Percentiles rank a stretch among this genome's conserved stretches.
Evolutionary conservation across 305 asterid genomes (phyloP).

Genomic region (Fraxinus paxiana): DNA sequence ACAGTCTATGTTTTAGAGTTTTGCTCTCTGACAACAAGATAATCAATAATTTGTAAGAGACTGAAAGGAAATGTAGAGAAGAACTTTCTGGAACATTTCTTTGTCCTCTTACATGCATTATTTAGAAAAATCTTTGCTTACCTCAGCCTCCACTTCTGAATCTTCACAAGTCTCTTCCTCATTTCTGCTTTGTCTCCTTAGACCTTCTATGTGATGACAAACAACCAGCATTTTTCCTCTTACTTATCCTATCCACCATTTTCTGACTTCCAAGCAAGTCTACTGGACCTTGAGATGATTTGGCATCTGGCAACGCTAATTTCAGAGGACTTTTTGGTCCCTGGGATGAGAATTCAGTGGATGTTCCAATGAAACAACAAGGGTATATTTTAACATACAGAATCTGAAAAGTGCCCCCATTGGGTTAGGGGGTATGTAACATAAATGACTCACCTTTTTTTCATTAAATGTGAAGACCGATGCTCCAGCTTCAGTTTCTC

Average conservation of each 20-base stretch:
- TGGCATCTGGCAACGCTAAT: slow-evolving; percentile 45
- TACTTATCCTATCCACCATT: slow-evolving; percentile 90
- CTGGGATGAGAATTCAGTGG: slow-evolving; percentile 30
- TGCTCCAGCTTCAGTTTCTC: neutral
- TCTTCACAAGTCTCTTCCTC: slow-evolving; percentile 63
- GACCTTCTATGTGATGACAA: slow-evolving; percentile 47
- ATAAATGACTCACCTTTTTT: neutral
- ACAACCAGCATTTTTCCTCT: slow-evolving; percentile 71
- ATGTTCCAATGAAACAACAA: slow-evolving; percentile 4
- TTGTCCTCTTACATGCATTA: neutral
- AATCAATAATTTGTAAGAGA: neutral
- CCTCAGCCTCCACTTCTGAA: slow-evolving; percentile 92
- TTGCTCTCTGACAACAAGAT: neutral
- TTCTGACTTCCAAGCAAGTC: slow-evolving; percentile 77
- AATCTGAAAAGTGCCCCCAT: neutral
- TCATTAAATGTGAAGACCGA: neutral
- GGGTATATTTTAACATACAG: neutral
- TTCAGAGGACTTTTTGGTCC: slow-evolving; percentile 62
- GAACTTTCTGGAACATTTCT: neutral
- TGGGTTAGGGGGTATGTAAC: neutral
- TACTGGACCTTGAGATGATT: slow-evolving; percentile 67
- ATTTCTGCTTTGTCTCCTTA: slow-evolving; percentile 60
- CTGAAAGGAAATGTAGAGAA: neutral
- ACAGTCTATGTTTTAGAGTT: neutral
- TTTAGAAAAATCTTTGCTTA: slow-evolving; percentile 25